Evolutionary conservation across 2,329 filamentous ascomycete genomes (phyloP), one percentile per base, ranked within the genome.

Genomic region (Stagonosporopsis rhizophila): DNA sequence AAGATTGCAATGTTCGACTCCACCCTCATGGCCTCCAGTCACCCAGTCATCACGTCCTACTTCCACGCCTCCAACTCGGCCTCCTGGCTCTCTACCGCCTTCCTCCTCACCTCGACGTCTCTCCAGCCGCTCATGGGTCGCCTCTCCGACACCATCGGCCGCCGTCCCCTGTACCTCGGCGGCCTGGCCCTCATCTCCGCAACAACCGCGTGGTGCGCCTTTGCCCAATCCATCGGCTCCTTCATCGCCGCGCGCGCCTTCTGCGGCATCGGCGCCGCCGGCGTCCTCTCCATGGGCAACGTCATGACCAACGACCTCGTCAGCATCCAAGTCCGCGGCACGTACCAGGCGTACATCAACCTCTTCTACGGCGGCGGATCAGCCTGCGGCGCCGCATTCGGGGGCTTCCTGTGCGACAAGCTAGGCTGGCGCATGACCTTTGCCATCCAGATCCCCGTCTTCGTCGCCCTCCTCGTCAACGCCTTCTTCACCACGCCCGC

Each of bases 11-110:
- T 75, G 68, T 93, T 94, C 69, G 91, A 94, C 78, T 83, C 85
- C 11, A 94, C 90, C 4, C 84, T 94, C 62, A 92, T 94, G 89
- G 89, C 89, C 4, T 91, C 89, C 2, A 88, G 84, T 38, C 90
- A 95, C 73, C 90, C 90, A 0, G 89, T 91, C 54, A 92, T 94
- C 59, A 92, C 90, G 0, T 92, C 89, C 0, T 87, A 93, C 73
- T 94, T 94, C 74, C 79, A 87, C 58, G 85, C 89, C 44, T 90
- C 89, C 28, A 92, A 94, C 73, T 86, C 86, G 42, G 91, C 91
- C 3, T 92, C 90, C 2, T 95, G 91, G 91, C 81, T 94, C 4
- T 92, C 89, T 1, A 94, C 90, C 0, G 86, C 89, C 0, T 94
- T 92, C 62, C 76, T 94, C 32, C 81, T 95, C 34, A 92, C 90